Evolutionary conservation across 1,139 yeast genomes (phyloP), one percentile per base, ranked within the genome.

Genomic region (Magnusiomyces clavatus): DNA sequence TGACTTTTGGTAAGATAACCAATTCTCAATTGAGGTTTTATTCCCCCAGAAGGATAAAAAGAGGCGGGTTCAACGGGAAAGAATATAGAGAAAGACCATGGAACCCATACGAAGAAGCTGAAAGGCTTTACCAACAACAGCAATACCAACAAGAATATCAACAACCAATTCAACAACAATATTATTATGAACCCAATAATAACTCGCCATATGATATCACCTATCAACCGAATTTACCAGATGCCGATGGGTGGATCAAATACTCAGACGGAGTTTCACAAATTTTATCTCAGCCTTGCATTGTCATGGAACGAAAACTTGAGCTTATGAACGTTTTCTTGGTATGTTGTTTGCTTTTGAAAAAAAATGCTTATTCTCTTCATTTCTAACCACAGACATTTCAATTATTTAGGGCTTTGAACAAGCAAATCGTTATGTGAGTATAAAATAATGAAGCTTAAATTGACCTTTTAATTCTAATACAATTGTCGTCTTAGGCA

Each of bases 291-390:
- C 88, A 86, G 62, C 97, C 97, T 0, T 85, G 92, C 3, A 68
- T 92, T 38, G 89, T 90, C 1, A 80, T 92, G 50, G 96, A 90
- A 64, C 76, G 98, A 54, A 86, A 87, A 63, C 73, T 92, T 40
- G 97, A 92, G 67, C 77, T 84, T 70, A 83, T 88, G 88, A 90
- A 88, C 63, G 74, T 92, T 14, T 77, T 89, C 51, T 65, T 90
- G 39, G 55, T 53, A 50, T 11, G 59, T n/a, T n/a, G n/a, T n/a
- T n/a, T n/a, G n/a, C n/a, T n/a, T 40, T 19, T 16, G 12, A 14
- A 11, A 12, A 12, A 19, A 19, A 13, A n/a, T n/a, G 36, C 45
- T 37, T 11, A 29, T 43, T 35, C 6, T 10, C 19, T 19, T 48
- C 14, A 5, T 20, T 17, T 31, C 24, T 6, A 14, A 6, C 34